Evolutionary conservation across 345 rosid species (phyloP).

Genomic region (Salix caprea): DNA sequence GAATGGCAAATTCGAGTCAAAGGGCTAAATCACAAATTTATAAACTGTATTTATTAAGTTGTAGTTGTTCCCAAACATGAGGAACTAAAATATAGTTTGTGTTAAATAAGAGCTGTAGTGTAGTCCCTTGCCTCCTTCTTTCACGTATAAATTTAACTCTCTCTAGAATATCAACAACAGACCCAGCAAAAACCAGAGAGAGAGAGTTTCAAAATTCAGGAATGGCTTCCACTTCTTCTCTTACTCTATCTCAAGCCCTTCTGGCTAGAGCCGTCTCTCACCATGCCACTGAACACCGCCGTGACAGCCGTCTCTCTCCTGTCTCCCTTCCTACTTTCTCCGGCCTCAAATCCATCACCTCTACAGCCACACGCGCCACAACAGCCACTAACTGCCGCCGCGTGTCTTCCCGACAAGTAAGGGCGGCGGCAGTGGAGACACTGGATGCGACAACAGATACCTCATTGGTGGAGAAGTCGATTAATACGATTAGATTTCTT

Average conservation of each 20-base stretch:
- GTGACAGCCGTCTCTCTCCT: slow-evolving; percentile 33
- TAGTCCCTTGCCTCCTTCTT: not conserved
- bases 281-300: slow-evolving; percentile 34
- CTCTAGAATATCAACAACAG: not conserved
- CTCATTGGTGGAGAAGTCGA: slow-evolving; percentile 66
- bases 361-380: slow-evolving; percentile 10
- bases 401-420: slow-evolving; percentile 19
- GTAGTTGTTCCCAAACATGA: not conserved
- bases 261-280: slow-evolving; percentile 46
- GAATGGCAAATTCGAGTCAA: too few species aligned
- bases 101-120: not conserved
- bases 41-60: not conserved
- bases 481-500: slow-evolving; percentile 80
- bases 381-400: slow-evolving; percentile 19
- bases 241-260: slow-evolving; percentile 51
- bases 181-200: not conserved
- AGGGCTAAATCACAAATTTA: not conserved
- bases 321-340: slow-evolving; percentile 46
- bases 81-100: not conserved
- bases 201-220: slow-evolving; percentile 2
- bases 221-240: slow-evolving; percentile 62
- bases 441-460: slow-evolving; percentile 48
- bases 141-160: not conserved
- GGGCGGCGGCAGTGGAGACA: slow-evolving; percentile 58
- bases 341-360: slow-evolving; percentile 41